Conservation (phyloP, 179 eudicot species). For the Silene coronaria region DNA sequence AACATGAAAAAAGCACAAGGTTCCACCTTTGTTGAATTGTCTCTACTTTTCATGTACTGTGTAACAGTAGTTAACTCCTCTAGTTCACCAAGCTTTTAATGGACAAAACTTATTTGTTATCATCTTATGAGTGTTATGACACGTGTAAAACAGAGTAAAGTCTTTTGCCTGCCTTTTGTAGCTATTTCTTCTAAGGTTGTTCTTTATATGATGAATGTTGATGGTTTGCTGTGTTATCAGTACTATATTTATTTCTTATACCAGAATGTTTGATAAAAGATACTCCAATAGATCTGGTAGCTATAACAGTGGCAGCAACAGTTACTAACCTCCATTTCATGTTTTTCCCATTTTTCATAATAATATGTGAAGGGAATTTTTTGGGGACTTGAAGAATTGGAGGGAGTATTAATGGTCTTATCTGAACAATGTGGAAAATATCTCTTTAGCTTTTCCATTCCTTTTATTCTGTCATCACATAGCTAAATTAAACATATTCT, state of each 20-base stretch:
- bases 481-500: conserved; percentile 9
- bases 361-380: neutral
- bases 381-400: neutral
- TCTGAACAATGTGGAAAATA: neutral
- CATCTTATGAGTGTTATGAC: neutral
- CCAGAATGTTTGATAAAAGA: neutral
- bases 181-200: neutral
- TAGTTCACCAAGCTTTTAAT: neutral
- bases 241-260: neutral
- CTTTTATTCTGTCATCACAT: neutral
- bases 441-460: neutral
- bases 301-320: neutral
- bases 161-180: neutral
- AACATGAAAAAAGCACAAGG: neutral
- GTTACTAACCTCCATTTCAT: conserved; percentile 1
- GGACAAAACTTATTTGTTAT: neutral
- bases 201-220: neutral
- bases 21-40: neutral
- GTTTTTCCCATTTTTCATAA: neutral
- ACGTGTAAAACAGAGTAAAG: neutral
- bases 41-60: neutral
- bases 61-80: neutral
- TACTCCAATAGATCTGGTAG: neutral
- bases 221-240: neutral
- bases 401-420: neutral